These are phyloP conservation scores for Penicillium riverlandense DNA, from an alignment of 495 filamentous ascomycete species.

Conservation along the genomic window DNA sequence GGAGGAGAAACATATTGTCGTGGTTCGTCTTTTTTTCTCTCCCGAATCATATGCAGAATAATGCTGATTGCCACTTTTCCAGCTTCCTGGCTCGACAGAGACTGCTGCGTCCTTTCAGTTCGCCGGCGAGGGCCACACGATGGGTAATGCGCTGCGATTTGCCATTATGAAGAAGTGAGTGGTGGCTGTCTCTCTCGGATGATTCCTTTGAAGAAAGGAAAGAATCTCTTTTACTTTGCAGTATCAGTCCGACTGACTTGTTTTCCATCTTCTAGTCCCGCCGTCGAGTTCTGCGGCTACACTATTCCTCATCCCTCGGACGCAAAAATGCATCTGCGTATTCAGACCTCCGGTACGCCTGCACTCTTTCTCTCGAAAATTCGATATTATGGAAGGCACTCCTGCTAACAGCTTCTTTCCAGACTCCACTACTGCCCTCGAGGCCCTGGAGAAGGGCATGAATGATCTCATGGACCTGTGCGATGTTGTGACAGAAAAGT, in stretches of 20 bases:
- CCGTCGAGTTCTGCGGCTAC: constrained; percentile 96
- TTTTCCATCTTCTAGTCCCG: constrained; percentile 50
- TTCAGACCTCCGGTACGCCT: constrained; percentile 84
- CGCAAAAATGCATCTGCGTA: constrained; percentile 89
- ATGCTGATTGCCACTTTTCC: not conserved
- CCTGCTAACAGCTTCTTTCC: not conserved
- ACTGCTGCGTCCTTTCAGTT: constrained; percentile 83
- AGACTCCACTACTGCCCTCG: constrained; percentile 75
- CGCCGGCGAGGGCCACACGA: constrained; percentile 82
- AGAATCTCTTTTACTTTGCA: too few species aligned
- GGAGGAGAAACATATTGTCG: constrained; percentile 47
- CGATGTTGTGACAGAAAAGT: constrained; percentile 84
- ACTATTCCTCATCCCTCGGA: constrained; percentile 97
- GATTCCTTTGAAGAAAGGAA: too few species aligned
- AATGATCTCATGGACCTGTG: constrained; percentile 83
- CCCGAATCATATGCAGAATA: not conserved
- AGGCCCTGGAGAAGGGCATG: constrained; percentile 85
- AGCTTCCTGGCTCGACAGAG: constrained; percentile 66
- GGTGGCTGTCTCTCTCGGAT: not conserved
- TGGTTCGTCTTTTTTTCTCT: constrained; percentile 37
- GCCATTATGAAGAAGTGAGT: constrained; percentile 98
- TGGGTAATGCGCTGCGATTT: constrained; percentile 89
- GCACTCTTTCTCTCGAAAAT: not conserved
- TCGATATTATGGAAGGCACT: not conserved
- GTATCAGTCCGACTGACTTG: too few species aligned